phyloP scores from a whole-genome alignment of 768 basidiomycete genomes.

The Suillus weaverae region DNA sequence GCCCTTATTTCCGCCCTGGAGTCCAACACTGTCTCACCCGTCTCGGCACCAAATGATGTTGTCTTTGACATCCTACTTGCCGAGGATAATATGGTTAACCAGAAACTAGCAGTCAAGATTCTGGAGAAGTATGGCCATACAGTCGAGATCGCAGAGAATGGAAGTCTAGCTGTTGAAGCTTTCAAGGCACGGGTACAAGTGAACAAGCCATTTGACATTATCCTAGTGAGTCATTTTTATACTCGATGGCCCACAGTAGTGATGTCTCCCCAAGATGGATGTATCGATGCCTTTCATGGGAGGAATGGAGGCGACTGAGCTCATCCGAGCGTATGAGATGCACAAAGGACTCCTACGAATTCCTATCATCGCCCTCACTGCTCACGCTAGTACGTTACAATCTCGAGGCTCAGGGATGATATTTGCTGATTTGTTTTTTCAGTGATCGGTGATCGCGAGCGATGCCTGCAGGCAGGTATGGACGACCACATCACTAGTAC shows the following conservation, averaged over 20 bases:
- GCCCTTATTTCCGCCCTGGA: conserved; percentile 94
- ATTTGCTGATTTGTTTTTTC: conserved; percentile 9
- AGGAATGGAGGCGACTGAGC: conserved; percentile 94
- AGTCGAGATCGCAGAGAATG: conserved; percentile 97
- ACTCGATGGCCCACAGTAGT: conserved; percentile 7
- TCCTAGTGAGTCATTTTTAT: conserved; percentile 62
- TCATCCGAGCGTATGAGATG: conserved; percentile 84
- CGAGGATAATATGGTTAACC: conserved; percentile 95
- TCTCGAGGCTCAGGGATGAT: not conserved
- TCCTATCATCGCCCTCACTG: conserved; percentile 95
- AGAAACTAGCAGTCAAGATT: conserved; percentile 95
- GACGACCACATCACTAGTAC: conserved; percentile 82
- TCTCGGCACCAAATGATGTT: conserved; percentile 81
- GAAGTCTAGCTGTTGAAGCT: conserved; percentile 88
- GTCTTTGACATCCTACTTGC: conserved; percentile 93
- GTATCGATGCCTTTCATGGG: conserved; percentile 99
- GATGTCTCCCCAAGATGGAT: conserved; percentile 69
- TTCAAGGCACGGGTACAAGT: conserved; percentile 77
- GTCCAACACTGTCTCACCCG: conserved; percentile 88
- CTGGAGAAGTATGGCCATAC: conserved; percentile 94
- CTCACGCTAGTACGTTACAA: conserved; percentile 82
- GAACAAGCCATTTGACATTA: conserved; percentile 83
- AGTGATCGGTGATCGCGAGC: conserved; percentile 89
- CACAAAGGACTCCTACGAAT: conserved; percentile 67
- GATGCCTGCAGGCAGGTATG: conserved; percentile 77